Percentiles rank a stretch among this genome's conserved stretches.
These are phyloP conservation scores for Articulospora tetracladia DNA, from an alignment of 495 filamentous ascomycete species.

Conservation along the genomic window DNA sequence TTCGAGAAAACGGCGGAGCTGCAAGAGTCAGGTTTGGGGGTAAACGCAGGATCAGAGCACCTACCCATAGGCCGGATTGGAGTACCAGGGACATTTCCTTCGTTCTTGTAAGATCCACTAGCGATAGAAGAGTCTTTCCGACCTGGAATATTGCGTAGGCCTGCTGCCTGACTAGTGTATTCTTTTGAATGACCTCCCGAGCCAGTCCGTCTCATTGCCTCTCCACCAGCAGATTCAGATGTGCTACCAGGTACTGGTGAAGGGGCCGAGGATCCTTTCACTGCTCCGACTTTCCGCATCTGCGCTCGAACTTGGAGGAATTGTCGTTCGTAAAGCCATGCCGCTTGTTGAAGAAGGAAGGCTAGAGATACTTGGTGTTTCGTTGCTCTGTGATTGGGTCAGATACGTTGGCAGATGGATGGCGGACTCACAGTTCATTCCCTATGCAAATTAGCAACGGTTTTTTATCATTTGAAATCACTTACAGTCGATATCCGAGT, in stretches of 20 bases:
- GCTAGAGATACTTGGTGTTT: constrained; percentile 73
- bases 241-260: constrained; percentile 50
- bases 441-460: constrained; percentile 44
- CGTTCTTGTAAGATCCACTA: constrained; percentile 21
- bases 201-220: constrained; percentile 54
- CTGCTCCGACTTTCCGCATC: constrained; percentile 69
- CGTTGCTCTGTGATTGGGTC: constrained; percentile 41
- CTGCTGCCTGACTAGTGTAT: constrained; percentile 27
- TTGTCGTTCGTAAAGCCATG: constrained; percentile 92
- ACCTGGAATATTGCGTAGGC: constrained; percentile 52
- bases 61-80: constrained; percentile 18
- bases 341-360: constrained; percentile 90
- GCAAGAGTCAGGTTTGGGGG: neutral
- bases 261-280: constrained; percentile 39
- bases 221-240: constrained; percentile 43
- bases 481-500: constrained; percentile 80
- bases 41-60: neutral
- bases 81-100: constrained; percentile 9
- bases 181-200: constrained; percentile 44
- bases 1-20: constrained; percentile 44
- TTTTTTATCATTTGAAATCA: constrained; percentile 7
- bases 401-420: constrained; percentile 5
- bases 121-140: constrained; percentile 57
- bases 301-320: constrained; percentile 84
- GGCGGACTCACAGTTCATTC: constrained; percentile 65